phyloP scores from a whole-genome alignment of 2,329 filamentous ascomycete species.

The Akanthomyces dipterigenus region DNA sequence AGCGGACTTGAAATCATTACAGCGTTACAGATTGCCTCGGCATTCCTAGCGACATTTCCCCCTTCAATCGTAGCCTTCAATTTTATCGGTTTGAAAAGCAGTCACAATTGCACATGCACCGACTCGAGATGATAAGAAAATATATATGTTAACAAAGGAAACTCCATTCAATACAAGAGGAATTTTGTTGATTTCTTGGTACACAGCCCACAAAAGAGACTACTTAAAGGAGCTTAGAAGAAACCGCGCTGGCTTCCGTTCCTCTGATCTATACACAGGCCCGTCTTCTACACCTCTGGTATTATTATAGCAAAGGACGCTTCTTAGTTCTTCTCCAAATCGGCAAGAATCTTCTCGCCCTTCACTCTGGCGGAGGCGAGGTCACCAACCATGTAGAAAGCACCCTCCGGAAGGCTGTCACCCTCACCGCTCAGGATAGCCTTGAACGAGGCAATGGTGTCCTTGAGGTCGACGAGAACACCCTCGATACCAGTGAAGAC shows the following conservation, averaged over 20 bases:
- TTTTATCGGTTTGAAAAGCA: neutral
- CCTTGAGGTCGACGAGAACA: conserved; percentile 95
- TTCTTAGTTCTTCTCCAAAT: conserved; percentile 63
- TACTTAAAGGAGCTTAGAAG: conserved; percentile 45
- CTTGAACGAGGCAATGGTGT: conserved; percentile 97
- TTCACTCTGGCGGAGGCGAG: conserved; percentile 87
- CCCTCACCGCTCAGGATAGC: conserved; percentile 90
- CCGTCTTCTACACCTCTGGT: conserved; percentile 27
- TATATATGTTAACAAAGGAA: conserved; percentile 17
- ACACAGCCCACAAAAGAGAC: conserved; percentile 57
- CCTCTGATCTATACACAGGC: conserved; percentile 54
- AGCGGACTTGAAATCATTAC: neutral
- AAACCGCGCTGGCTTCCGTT: conserved; percentile 42
- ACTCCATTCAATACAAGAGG: conserved; percentile 33
- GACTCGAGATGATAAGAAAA: neutral
- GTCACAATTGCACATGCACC: neutral
- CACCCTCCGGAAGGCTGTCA: conserved; percentile 91
- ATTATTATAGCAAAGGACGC: conserved; percentile 29
- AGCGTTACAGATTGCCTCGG: neutral
- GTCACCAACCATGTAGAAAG: conserved; percentile 97
- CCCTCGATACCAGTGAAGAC: conserved; percentile 93
- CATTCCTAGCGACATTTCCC: neutral
- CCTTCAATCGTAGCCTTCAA: neutral
- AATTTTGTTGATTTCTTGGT: conserved; percentile 49
- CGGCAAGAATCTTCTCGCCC: conserved; percentile 99